Evolutionary conservation across 768 basidiomycete genomes (phyloP), one percentile per base, ranked within the genome.

Genomic region (Ramaria rubella): DNA sequence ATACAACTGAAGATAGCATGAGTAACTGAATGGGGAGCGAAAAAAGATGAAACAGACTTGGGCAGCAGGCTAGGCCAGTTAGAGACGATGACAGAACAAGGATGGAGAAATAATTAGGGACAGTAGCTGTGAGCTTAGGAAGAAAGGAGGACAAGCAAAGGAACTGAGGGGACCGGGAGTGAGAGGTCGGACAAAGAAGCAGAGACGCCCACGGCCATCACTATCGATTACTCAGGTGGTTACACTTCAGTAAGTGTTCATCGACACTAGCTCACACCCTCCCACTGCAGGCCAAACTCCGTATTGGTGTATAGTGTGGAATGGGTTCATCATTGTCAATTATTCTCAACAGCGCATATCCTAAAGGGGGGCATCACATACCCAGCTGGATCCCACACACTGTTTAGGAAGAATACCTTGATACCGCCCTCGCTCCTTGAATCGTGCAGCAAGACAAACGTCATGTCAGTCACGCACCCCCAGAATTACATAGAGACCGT

Each of bases 371-470:
- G n/a, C n/a, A n/a, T n/a, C n/a, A n/a, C n/a, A n/a, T n/a, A n/a
- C n/a, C n/a, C 82, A 73, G 95, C 98, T 63, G 89, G 65, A 77
- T 99, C 96, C 95, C 96, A 99, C 27, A 95, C 86, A n/a, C n/a
- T n/a, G 8, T 98, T 96, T 64, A 81, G 82, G 65, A 99, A 89
- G 77, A 99, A 99, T 54, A 79, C 70, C 52, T 86, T 81, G 69
- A 98, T 97, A 4, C 95, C 94, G 49, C 98, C 96, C 72, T 99
- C 95, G 72, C 96, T 97, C 78, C 92, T 95, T 7, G 79, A 79
- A 70, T 98, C 96, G 71, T 98, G 96, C 57, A 99, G 74, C 56
- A 99, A 74, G 52, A 99, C 76, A 69, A 99, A 90, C 71, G 97
- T 98, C 75, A 91, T 90, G 69, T 94, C 96, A 98, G 27, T 5